Conservation (phyloP, 2,329 filamentous ascomycete genomes). For the Sclerotinia minor region DNA sequence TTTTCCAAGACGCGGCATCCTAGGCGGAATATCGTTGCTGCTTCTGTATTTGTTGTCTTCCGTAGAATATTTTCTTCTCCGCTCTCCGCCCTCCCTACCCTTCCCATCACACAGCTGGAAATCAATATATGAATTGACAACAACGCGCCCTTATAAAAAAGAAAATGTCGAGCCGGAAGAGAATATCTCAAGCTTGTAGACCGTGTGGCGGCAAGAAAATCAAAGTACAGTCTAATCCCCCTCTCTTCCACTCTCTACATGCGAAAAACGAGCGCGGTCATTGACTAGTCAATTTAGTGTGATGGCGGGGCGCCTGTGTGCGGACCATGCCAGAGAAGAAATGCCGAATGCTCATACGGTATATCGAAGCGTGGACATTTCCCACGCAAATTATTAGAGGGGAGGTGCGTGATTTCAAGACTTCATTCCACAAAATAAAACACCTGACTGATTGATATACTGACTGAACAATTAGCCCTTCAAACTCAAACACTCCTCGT, state of each 20-base stretch:
- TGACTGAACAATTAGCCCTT: constrained; percentile 3
- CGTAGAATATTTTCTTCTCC: constrained; percentile 6
- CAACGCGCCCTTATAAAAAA: background rate
- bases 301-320: constrained; percentile 37
- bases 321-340: constrained; percentile 33
- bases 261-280: constrained; percentile 2
- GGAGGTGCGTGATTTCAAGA: constrained; percentile 29
- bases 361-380: constrained; percentile 35
- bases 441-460: background rate
- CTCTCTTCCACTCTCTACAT: background rate
- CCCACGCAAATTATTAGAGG: constrained; percentile 6
- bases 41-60: constrained; percentile 12
- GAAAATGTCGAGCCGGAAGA: constrained; percentile 31
- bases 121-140: background rate
- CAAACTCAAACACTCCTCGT: constrained; percentile 9
- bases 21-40: background rate
- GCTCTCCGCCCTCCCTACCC: background rate
- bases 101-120: background rate
- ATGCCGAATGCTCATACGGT: constrained; percentile 37
- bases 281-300: constrained; percentile 33
- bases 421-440: background rate
- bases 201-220: constrained; percentile 38
- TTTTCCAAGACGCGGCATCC: background rate
- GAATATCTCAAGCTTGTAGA: constrained; percentile 39
- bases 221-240: constrained; percentile 30